Evolutionary conservation across 1,284 basidiomycete species (phyloP), one percentile per base, ranked within the genome.

Genomic region (Uromyces viciae-fabae): DNA sequence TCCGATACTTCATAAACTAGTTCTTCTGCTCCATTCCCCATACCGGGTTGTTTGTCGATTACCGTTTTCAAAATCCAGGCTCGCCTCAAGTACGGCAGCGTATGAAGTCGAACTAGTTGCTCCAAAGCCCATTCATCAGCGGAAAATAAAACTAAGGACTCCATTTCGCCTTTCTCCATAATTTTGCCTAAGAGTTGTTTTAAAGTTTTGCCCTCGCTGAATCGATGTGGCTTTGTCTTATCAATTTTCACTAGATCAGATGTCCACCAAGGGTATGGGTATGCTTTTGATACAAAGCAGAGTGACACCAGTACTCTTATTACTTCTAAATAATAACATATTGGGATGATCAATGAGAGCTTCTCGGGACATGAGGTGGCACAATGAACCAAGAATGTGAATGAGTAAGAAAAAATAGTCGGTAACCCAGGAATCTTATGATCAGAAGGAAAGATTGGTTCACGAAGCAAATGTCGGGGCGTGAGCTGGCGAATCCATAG

Each of bases 31-130:
- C 2, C 15, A 11, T 15, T 75, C 46, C 4, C 73, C 2, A 58
- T 58, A 25, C 22, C 33, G 19, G 73, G 8, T 31, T 46, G 9
- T 28, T 43, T n/a, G 28, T n/a, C n/a, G 40, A 80, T 52, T 52
- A 80, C 77, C 31, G 49, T 66, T n/a, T 92, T 93, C 11, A 98
- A 89, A 54, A 98, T 93, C 7, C 94, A 91, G 0, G 93, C 93
- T 4, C 93, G 90, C 49, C 95, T 91, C n/a, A 98, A 89, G 89
- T 98, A 98, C 0, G 95, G 95, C 8, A 99, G 56, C n/a, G 68
- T 81, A 42, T 82, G 78, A 7, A 76, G 28, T 46, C 72, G 76
- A 15, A 82, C 71, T 42, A 75, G 52, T 58, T 49, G 64, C 42
- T 74, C 58, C 19, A 79, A 54, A n/a, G 73, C 52, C 58, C 66